Conservation (phyloP, 768 basidiomycete species). For the Lactarius pseudohatsudake region DNA sequence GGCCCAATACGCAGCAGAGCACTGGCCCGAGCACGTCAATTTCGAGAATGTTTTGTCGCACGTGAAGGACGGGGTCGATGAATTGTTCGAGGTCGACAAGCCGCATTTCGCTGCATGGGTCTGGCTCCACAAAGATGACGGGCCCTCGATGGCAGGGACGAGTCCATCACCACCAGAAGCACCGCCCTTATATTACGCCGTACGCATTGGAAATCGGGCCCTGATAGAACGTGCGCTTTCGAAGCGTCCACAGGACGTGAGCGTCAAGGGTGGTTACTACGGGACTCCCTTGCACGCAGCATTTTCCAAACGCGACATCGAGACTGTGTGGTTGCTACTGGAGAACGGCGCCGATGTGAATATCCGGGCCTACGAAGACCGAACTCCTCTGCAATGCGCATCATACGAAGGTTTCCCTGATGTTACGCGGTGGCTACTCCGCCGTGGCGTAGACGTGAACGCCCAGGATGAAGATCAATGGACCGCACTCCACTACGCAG, state of each 20-base stretch:
- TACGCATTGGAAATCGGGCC: background rate
- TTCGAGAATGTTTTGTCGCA: background rate
- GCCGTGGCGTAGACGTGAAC: background rate
- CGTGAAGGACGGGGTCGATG: background rate
- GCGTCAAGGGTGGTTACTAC: background rate
- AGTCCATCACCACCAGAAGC: background rate
- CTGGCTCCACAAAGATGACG: background rate
- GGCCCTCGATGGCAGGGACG: background rate
- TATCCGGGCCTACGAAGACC: background rate
- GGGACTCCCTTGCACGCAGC: background rate
- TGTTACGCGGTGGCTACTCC: background rate
- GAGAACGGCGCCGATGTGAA: background rate
- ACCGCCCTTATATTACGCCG: background rate
- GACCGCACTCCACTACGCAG: too few species aligned
- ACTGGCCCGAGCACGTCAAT: background rate
- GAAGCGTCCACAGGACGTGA: background rate
- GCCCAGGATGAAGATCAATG: too few species aligned
- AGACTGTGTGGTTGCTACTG: background rate
- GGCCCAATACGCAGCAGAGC: background rate
- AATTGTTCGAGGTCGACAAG: background rate
- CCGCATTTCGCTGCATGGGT: background rate
- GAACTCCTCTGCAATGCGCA: background rate
- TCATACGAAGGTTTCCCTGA: accelerated
- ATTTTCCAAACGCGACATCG: too few species aligned
- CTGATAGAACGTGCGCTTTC: background rate